Evolutionary conservation across 305 asterid genomes (phyloP), one percentile per base, ranked within the genome.

Genomic region (Stenogyne calaminthoides): DNA sequence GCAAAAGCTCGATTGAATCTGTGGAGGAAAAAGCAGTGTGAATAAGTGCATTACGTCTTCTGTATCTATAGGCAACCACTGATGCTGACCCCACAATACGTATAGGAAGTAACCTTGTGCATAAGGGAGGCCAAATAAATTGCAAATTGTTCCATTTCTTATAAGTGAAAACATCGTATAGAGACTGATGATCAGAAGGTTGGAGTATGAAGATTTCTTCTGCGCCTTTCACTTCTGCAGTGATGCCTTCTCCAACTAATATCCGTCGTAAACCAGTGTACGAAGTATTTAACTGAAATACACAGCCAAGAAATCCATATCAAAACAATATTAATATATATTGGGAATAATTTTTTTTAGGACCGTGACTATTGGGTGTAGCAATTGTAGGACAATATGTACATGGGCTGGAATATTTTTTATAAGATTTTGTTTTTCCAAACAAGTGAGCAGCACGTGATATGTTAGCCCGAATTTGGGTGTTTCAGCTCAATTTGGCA

Each of bases 161-260:
- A 49, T 64, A 46, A 73, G 72, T 67, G 37, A 71, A 77, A 70
- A 42, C 40, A 74, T 76, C 74, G 39, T 79, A 78, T 36, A 76
- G 76, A 44, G 51, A 73, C 36, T 79, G 81, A 68, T 74, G 74
- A 68, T 76, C 72, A 9, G 84, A 69, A 59, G 86, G 75, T 40
- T 77, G 85, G 70, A 81, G 76, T 62, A 85, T 64, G 69, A 87
- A 79, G n/a, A 91, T 82, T 82, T 86, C 94, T 82, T 89, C 79
- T 9, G 95, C 95, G 3, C 88, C 87, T 74, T 78, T 79, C 71
- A 90, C 87, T 83, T 87, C 97, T 56, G 89, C 64, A 2, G 88
- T 84, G 68, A 93, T 88, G 76, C 96, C 98, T 84, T 90, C 87
- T 54, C 91, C 84, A 18, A 93, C 91, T 49, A 84, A 84, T 64